Evolutionary conservation across 495 filamentous ascomycete species (phyloP).

Genomic region (Penicillium longicatenatum): DNA sequence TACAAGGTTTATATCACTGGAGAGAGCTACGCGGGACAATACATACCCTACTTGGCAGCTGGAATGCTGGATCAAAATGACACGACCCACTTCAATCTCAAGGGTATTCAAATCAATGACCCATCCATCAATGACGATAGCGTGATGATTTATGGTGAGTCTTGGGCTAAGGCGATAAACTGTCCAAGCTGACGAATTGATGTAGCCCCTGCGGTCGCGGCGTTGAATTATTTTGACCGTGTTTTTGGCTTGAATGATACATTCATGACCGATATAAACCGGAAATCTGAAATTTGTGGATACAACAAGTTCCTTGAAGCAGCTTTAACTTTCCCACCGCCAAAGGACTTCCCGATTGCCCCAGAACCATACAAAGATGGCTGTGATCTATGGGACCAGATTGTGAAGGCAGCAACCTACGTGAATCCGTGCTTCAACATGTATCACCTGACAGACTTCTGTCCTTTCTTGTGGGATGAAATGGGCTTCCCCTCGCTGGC

Average conservation of each 20-base stretch:
- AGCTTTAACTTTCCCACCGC: slow-evolving; percentile 70
- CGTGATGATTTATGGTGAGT: slow-evolving; percentile 38
- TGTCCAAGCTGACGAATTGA: neutral
- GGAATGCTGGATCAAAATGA: slow-evolving; percentile 73
- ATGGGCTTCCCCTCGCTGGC: slow-evolving; percentile 72
- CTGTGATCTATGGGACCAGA: slow-evolving; percentile 61
- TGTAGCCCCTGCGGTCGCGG: slow-evolving; percentile 60
- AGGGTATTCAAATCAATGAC: slow-evolving; percentile 71
- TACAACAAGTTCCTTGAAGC: slow-evolving; percentile 62
- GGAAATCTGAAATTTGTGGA: slow-evolving; percentile 59
- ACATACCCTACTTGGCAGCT: slow-evolving; percentile 78
- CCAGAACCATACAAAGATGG: slow-evolving; percentile 30
- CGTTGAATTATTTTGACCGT: slow-evolving; percentile 60
- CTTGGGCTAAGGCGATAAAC: neutral
- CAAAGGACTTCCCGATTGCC: slow-evolving; percentile 53
- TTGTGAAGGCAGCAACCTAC: slow-evolving; percentile 54
- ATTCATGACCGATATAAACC: slow-evolving; percentile 60
- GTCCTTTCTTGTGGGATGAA: slow-evolving; percentile 71
- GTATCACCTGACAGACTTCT: slow-evolving; percentile 74
- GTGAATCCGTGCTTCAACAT: slow-evolving; percentile 82
- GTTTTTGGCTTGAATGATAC: slow-evolving; percentile 69
- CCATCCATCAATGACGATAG: slow-evolving; percentile 58
- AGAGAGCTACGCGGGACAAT: slow-evolving; percentile 73
- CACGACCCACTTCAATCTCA: slow-evolving; percentile 64
- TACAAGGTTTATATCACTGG: slow-evolving; percentile 70